A percentile compares a stretch with the other conserved stretches of the same genome.
These are phyloP conservation scores for Hyaloscypha bicolor DNA, from an alignment of 495 filamentous ascomycete species.

Conservation along the genomic window DNA sequence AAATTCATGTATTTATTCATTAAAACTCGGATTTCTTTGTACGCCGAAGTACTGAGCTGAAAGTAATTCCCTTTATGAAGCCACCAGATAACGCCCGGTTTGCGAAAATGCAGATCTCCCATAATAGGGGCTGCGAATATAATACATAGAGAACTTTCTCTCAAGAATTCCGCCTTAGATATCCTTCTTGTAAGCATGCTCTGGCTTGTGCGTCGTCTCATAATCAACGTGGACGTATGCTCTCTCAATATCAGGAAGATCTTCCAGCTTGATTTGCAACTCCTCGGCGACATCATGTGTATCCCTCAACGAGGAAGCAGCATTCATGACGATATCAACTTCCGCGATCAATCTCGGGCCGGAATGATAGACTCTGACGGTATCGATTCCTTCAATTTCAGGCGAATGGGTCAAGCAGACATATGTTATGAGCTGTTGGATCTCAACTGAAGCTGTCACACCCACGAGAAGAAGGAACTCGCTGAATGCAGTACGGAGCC, in stretches of 20 bases:
- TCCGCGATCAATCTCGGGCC: slow-evolving; percentile 90
- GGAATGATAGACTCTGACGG: slow-evolving; percentile 88
- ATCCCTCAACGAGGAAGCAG: slow-evolving; percentile 63
- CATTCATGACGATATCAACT: slow-evolving; percentile 87
- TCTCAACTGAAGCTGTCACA: slow-evolving; percentile 79
- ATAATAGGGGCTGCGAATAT: neutral
- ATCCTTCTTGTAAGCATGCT: slow-evolving; percentile 59
- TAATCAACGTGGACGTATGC: slow-evolving; percentile 98
- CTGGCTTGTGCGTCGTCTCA: slow-evolving; percentile 96
- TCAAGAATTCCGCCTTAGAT: slow-evolving; percentile 32
- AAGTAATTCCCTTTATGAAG: too few species aligned
- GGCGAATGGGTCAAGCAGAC: slow-evolving; percentile 93
- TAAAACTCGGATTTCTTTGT: too few species aligned
- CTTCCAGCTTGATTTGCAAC: slow-evolving; percentile 93
- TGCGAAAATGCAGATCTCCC: neutral
- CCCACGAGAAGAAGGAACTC: slow-evolving; percentile 93
- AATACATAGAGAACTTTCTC: neutral
- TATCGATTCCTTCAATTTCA: slow-evolving; percentile 82
- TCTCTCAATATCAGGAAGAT: slow-evolving; percentile 86
- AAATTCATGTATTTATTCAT: too few species aligned
- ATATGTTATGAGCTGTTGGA: slow-evolving; percentile 94
- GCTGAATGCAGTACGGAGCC: slow-evolving; percentile 80
- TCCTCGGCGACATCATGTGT: slow-evolving; percentile 95
- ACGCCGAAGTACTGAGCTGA: too few species aligned
- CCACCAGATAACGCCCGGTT: neutral